Conservation (phyloP, 2,329 filamentous ascomycete genomes). For the Fusarium cicatricum region DNA sequence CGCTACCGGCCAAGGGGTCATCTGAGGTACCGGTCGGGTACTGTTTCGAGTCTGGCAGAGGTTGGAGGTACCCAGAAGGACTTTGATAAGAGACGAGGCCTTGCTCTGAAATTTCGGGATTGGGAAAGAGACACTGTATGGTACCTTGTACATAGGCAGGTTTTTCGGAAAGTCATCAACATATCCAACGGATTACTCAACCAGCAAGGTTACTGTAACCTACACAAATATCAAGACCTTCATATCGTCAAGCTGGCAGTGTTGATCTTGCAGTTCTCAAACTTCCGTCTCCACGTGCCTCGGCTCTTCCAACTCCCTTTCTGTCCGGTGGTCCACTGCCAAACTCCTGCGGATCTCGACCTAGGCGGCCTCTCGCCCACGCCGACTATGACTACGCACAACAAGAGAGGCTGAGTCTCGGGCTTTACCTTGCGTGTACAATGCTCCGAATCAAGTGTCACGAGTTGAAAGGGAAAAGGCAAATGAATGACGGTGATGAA, state of each 20-base stretch:
- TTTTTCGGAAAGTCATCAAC: too few species aligned
- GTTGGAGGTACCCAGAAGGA: neutral
- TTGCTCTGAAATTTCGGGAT: neutral
- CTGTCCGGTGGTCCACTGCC: neutral
- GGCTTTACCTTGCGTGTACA: conserved; percentile 3
- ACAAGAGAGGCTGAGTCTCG: conserved; percentile 32
- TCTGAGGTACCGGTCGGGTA: conserved; percentile 5
- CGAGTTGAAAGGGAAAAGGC: neutral
- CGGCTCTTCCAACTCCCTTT: neutral
- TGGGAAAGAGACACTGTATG: too few species aligned
- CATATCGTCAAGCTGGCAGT: too few species aligned
- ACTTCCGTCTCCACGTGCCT: neutral
- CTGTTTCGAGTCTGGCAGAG: neutral
- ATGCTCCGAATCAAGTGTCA: neutral
- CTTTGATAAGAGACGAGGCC: neutral
- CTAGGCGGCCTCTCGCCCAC: conserved; percentile 33
- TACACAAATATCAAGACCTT: too few species aligned
- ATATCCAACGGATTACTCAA: too few species aligned
- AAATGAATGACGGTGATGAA: conserved; percentile 3
- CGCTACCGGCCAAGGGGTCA: conserved; percentile 3
- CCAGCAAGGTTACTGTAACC: too few species aligned
- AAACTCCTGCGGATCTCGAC: neutral
- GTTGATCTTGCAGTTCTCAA: neutral
- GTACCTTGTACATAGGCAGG: too few species aligned
- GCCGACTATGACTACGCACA: conserved; percentile 19